Base-by-base conservation (phyloP, 768 basidiomycete genomes). In the Epithele typhae region DNA sequence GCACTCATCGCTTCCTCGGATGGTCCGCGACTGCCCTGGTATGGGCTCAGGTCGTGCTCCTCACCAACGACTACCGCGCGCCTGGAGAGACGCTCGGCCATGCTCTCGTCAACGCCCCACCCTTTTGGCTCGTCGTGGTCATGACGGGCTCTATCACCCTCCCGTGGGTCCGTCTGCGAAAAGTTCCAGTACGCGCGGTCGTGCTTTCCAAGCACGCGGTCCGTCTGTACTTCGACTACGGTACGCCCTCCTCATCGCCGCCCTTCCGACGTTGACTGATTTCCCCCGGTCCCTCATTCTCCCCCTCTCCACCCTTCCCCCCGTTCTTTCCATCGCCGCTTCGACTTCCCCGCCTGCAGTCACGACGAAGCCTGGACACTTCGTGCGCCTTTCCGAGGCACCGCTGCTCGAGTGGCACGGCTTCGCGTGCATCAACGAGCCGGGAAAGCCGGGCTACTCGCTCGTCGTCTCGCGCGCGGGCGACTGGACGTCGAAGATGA, bases 111-210 rank as follows among this genome's bases (percentile, higher is more conserved):
- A 61, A 65, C 19, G 64, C 74, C 4, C 53, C 72, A 37, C 71
- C 78, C 12, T 77, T 82, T 58, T 82, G 81, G 81, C 60, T 82
- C 19, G 68, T 79, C 15, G 58, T 72, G n/a, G 59, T 77, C 37
- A 62, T 81, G 59, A 78, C 77, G 36, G 59, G 70, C 21, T 81
- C 78, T 17, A 76, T 81, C 46, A 70, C 77, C 37, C 61, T 78
- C 14, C 78, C 81, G n/a, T 83, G 81, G 81, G 25, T 71, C n/a
- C 66, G 77, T 37, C 69, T 83, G 4, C 71, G 78, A 46, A 77
- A 78, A 59, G 75, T 79, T 10, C 68, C 73, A 7, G 77, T 82
- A 30, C 67, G 68, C 17, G 66, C 71, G 40, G 78, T 74, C 43
- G 72, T 77, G 10, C 63, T 81, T 25, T 81, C 79, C 1, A 69